These are phyloP conservation scores for Coniochaeta pulveracea DNA, from an alignment of 2,329 filamentous ascomycete genomes.

Conservation along the genomic window DNA sequence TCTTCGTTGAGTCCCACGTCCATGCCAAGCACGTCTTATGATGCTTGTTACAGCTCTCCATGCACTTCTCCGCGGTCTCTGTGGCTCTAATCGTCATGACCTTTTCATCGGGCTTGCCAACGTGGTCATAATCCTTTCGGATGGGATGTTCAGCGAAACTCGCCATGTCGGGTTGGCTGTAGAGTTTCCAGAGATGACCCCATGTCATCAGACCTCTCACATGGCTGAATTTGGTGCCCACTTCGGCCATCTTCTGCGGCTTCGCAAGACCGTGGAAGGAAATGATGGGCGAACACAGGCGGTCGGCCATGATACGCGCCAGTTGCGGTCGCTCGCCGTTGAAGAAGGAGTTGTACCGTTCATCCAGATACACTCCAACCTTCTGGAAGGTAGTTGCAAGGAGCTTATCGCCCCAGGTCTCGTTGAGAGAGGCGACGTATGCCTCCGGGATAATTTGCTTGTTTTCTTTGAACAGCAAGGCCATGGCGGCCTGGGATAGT, in stretches of 20 bases:
- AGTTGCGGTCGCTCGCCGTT: constrained; percentile 40
- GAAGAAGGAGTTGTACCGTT: constrained; percentile 41
- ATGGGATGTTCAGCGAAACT: constrained; percentile 23
- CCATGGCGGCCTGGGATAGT: constrained; percentile 35
- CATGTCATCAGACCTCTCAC: constrained; percentile 31
- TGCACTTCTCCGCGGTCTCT: constrained; percentile 9
- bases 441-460: constrained; percentile 29
- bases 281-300: constrained; percentile 41
- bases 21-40: constrained; percentile 11
- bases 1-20: constrained; percentile 11
- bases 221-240: constrained; percentile 28
- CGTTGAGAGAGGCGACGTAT: constrained; percentile 33
- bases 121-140: constrained; percentile 31
- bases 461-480: constrained; percentile 27
- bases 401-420: constrained; percentile 38
- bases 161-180: constrained; percentile 27
- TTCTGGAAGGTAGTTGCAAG: constrained; percentile 41
- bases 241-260: constrained; percentile 30
- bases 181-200: constrained; percentile 38
- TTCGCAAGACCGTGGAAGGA: constrained; percentile 40
- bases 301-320: constrained; percentile 35
- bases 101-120: constrained; percentile 34
- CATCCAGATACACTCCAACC: constrained; percentile 42
- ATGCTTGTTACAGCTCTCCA: constrained; percentile 7
- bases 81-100: constrained; percentile 15